A percentile compares a stretch with the other conserved stretches of the same genome.
phyloP scores from a whole-genome alignment of 768 basidiomycete species.

The Pleurotus djamor region DNA sequence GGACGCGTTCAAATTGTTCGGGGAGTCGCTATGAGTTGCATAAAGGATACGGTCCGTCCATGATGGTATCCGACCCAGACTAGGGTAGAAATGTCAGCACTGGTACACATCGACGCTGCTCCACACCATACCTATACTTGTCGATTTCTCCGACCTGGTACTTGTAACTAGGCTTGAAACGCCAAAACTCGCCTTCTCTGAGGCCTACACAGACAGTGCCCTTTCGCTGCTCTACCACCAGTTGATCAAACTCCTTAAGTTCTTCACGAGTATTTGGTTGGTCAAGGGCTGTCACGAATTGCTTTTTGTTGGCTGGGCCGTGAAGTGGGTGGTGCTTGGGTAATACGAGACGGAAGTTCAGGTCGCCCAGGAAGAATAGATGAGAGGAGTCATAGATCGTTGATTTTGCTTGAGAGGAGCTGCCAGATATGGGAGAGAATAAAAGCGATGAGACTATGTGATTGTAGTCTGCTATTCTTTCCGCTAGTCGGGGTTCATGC shows the following conservation, averaged over 20 bases:
- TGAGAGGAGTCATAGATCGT: slow-evolving; percentile 86
- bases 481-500: slow-evolving; percentile 60
- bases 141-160: slow-evolving; percentile 80
- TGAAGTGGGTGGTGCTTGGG: slow-evolving; percentile 52
- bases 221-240: slow-evolving; percentile 59
- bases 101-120: background rate
- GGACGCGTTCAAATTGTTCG: slow-evolving; percentile 45
- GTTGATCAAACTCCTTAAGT: slow-evolving; percentile 73
- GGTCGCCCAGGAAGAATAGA: slow-evolving; percentile 90
- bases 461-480: slow-evolving; percentile 75
- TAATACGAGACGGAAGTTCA: slow-evolving; percentile 85
- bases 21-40: slow-evolving; percentile 68
- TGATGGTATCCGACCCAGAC: slow-evolving; percentile 73
- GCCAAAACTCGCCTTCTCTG: slow-evolving; percentile 84
- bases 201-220: slow-evolving; percentile 71
- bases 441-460: slow-evolving; percentile 81
- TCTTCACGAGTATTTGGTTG: slow-evolving; percentile 53
- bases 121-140: slow-evolving; percentile 59
- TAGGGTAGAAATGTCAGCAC: slow-evolving; percentile 20
- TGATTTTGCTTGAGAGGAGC: slow-evolving; percentile 35
- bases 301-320: slow-evolving; percentile 19
- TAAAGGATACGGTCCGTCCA: slow-evolving; percentile 96
- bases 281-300: slow-evolving; percentile 41
- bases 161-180: slow-evolving; percentile 92
- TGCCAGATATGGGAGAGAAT: slow-evolving; percentile 55